Evolutionary conservation across 2,329 filamentous ascomycete species (phyloP), one percentile per base, ranked within the genome.

Genomic region (Aspergillus jensenii): DNA sequence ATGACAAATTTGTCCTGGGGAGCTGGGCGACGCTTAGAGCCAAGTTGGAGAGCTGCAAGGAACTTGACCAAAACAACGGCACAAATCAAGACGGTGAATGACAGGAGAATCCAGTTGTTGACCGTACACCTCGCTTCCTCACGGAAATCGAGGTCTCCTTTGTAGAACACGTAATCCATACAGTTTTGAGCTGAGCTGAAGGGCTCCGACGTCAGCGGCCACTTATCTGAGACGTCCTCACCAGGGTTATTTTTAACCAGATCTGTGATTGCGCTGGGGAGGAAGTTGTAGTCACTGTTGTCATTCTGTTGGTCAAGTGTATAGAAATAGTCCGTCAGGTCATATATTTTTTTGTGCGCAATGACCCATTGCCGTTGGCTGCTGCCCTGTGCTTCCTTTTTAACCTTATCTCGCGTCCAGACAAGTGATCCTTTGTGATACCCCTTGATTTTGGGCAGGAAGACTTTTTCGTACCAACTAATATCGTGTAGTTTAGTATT

Each of bases 1-100:
- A 99, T 98, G 67, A 99, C 93, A 68, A 99, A 99, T 73, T 98
- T 99, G 76, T 99, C 95, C 75, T 98, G 95, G 39, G 92, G 90
- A 6, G 90, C 84, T 3, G 95, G 95, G 17, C 91, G 88, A 59
- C 90, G 86, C 79, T 97, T 97, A 5, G 92, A 92, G 46, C 93
- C 93, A 60, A 99, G 90, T 69, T 97, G 95, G 43, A 99, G 82
- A 12, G 95, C 95, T 52, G 95, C 87, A 69, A 99, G 74, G 78
- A 99, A 99, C 76, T 98, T 99, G 77, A 90, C 78, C 51, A 87
- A 70, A 63, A 98, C 93, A 60, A 97, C 90, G 1, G 83, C 61
- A 71, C 89, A 91, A 54, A 99, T 80, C 12, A 98, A 80, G 68
- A 96, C 82, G n/a, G 92, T 90, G 71, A 97, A 96, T 3, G 87